phyloP scores from a whole-genome alignment of 768 basidiomycete species.

The Lentinula aciculospora region DNA sequence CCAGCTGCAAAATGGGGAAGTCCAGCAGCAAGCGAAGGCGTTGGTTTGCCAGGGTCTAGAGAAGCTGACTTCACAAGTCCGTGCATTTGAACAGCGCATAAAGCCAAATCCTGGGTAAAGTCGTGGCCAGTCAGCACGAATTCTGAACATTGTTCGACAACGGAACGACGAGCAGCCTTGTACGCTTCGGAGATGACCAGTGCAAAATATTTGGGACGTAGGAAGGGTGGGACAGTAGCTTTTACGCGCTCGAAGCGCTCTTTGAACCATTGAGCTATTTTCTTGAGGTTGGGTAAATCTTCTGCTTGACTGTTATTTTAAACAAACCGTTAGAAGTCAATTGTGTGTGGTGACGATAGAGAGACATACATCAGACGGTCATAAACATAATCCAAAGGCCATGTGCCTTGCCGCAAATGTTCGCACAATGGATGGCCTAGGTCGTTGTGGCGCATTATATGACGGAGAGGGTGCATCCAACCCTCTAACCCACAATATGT shows the following conservation, averaged over 20 bases:
- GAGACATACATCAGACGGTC: conserved; percentile 58
- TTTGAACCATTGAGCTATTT: conserved; percentile 79
- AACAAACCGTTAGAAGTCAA: conserved; percentile 10
- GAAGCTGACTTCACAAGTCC: conserved; percentile 90
- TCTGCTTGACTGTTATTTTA: conserved; percentile 45
- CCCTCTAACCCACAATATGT: conserved; percentile 95
- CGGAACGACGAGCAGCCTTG: conserved; percentile 80
- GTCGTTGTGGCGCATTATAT: conserved; percentile 87
- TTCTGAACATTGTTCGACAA: conserved; percentile 83
- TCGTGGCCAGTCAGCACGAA: conserved; percentile 80
- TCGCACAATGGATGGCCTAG: conserved; percentile 88
- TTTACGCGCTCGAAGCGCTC: conserved; percentile 85
- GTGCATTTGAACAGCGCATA: conserved; percentile 86
- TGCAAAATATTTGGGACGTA: conserved; percentile 96
- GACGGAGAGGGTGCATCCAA: conserved; percentile 88
- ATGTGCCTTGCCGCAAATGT: conserved; percentile 81
- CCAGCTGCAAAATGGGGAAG: conserved; percentile 89
- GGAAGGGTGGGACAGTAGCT: conserved; percentile 68
- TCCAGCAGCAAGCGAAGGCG: conserved; percentile 88
- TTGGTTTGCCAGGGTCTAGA: conserved; percentile 62
- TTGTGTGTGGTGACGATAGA: not conserved
- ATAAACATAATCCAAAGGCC: conserved; percentile 89
- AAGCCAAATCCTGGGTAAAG: conserved; percentile 86
- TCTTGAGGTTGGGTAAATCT: conserved; percentile 59
- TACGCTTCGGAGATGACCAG: conserved; percentile 87